These are phyloP conservation scores for Melanogaster broomeanus DNA, from an alignment of 768 basidiomycete genomes.

Conservation along the genomic window DNA sequence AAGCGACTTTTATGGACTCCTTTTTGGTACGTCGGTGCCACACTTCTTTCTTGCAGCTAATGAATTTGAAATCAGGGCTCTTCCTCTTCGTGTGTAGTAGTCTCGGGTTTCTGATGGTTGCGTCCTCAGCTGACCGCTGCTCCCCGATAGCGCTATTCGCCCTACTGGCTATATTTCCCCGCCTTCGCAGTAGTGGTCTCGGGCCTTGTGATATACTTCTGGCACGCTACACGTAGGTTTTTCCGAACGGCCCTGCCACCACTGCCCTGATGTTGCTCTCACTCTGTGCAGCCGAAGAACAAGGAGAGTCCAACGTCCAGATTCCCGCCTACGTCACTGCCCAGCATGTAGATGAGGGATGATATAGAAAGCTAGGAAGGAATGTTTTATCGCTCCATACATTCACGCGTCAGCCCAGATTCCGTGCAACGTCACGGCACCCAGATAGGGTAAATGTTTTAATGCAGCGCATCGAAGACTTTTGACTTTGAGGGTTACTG, in stretches of 20 bases:
- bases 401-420: too few relatives aligned
- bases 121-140: neutral
- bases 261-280: neutral
- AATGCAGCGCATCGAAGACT: too few relatives aligned
- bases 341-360: neutral
- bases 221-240: conserved; percentile 75
- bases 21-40: conserved; percentile 51
- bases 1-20: conserved; percentile 84
- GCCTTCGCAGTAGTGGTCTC: conserved; percentile 69
- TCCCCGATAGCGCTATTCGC: conserved; percentile 63
- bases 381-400: neutral
- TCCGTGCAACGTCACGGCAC: too few relatives aligned
- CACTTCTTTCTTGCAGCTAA: conserved; percentile 11
- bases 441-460: too few relatives aligned
- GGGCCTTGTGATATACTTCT: conserved; percentile 84
- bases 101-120: neutral
- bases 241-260: neutral
- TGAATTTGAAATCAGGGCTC: conserved; percentile 33
- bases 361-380: conserved; percentile 11
- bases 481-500: too few relatives aligned
- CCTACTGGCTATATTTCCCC: conserved; percentile 89
- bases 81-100: conserved; percentile 51
- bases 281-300: conserved; percentile 63
- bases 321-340: conserved; percentile 20
- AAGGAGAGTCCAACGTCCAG: conserved; percentile 47